These are phyloP conservation scores for Umbellularia californica DNA, from an alignment of 164 flowering plant species.

Conservation along the genomic window DNA sequence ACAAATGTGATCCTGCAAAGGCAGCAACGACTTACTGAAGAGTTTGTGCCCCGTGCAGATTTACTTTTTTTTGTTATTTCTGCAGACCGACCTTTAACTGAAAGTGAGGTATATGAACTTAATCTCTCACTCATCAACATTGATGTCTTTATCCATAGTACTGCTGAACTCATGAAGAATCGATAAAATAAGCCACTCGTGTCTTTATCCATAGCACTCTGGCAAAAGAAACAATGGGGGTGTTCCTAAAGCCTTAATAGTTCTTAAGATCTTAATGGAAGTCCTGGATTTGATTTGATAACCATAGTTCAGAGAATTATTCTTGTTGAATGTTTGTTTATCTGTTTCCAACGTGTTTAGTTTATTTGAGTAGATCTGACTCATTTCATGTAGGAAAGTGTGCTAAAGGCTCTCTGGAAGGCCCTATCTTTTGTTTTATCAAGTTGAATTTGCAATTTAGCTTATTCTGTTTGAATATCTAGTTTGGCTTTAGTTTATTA, in stretches of 20 bases:
- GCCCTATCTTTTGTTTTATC: too few relatives aligned
- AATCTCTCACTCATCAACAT: neutral
- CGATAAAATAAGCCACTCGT: neutral
- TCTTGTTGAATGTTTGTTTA: neutral
- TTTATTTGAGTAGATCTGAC: too few relatives aligned
- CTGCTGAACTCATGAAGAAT: too few relatives aligned
- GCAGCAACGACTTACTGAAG: slow-evolving; percentile 95
- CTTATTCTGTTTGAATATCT: too few relatives aligned
- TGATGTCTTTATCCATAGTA: neutral
- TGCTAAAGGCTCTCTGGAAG: too few relatives aligned
- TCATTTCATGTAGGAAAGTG: too few relatives aligned
- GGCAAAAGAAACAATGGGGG: neutral
- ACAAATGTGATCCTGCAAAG: slow-evolving; percentile 96
- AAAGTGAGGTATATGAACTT: slow-evolving; percentile 71
- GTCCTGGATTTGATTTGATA: neutral
- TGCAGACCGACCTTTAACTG: slow-evolving; percentile 93
- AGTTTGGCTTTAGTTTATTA: too few relatives aligned
- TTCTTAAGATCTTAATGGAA: neutral
- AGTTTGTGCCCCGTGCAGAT: slow-evolving; percentile 97
- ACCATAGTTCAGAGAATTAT: neutral
- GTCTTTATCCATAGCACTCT: neutral
- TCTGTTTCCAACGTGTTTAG: too few relatives aligned
- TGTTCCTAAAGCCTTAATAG: neutral
- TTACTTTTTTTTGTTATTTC: slow-evolving; percentile 89
- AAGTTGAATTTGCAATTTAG: too few relatives aligned